Percentiles rank a stretch among this genome's conserved stretches.
Evolutionary conservation across 1,284 basidiomycete species (phyloP).

Genomic region (Inonotus hispidus): DNA sequence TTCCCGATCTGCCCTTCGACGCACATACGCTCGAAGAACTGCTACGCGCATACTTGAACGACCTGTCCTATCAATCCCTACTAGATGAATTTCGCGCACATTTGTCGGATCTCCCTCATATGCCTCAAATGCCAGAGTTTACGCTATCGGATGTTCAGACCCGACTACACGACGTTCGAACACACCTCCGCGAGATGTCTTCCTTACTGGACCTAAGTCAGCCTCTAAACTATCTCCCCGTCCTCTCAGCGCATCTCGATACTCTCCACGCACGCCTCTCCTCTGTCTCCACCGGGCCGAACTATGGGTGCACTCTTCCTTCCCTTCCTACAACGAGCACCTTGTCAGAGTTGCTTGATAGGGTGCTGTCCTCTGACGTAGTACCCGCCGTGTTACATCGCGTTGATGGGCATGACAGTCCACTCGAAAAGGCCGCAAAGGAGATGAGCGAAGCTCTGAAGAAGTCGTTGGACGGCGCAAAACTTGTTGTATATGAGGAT

Average conservation of each 20-base stretch:
- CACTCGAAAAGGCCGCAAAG: slow-evolving; percentile 45
- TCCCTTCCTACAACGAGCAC: slow-evolving; percentile 41
- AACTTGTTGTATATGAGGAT: slow-evolving; percentile 72
- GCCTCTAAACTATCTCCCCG: slow-evolving; percentile 51
- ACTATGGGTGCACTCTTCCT: slow-evolving; percentile 28
- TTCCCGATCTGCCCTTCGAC: slow-evolving; percentile 54
- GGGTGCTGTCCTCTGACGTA: slow-evolving; percentile 53
- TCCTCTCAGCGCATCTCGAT: slow-evolving; percentile 50
- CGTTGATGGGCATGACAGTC: slow-evolving; percentile 40
- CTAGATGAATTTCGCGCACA: slow-evolving; percentile 35
- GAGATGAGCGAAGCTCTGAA: slow-evolving; percentile 56
- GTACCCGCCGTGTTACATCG: slow-evolving; percentile 44
- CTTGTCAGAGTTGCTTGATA: slow-evolving; percentile 54
- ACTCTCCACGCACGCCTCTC: slow-evolving; percentile 61
- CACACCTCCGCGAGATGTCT: slow-evolving; percentile 47
- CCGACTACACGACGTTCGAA: slow-evolving; percentile 50
- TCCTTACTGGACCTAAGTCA: slow-evolving; percentile 38
- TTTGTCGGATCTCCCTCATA: slow-evolving; percentile 30
- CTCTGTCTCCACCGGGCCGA: slow-evolving; percentile 43
- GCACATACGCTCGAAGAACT: slow-evolving; percentile 44
- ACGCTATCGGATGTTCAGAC: slow-evolving; percentile 41
- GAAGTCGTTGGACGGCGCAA: slow-evolving; percentile 59
- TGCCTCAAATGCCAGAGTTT: slow-evolving; percentile 33
- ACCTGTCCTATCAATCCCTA: slow-evolving; percentile 45
- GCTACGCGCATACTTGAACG: slow-evolving; percentile 44